These are phyloP conservation scores for Epipyxis sp. DNA, from an alignment of 108 stramenopile species.

Conservation along the genomic window DNA sequence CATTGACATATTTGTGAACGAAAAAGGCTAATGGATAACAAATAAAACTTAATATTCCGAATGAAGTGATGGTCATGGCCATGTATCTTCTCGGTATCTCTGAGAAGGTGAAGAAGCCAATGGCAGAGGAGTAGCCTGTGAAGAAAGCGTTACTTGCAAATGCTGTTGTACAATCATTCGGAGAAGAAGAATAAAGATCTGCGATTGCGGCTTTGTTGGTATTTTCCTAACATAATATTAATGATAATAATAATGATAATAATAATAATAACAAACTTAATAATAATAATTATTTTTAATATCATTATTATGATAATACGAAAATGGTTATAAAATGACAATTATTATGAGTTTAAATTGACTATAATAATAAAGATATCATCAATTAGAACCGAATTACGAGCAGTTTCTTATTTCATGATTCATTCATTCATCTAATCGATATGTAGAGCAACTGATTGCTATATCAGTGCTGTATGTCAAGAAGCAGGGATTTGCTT, in stretches of 20 bases:
- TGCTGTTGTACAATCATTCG: not conserved
- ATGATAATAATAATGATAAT: not conserved
- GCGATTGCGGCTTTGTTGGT: slow-evolving; percentile 1
- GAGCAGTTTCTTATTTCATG: too few species aligned
- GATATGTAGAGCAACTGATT: too few species aligned
- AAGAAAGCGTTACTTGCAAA: not conserved
- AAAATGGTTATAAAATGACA: too few species aligned
- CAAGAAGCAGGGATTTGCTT: too few species aligned
- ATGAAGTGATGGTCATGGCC: not conserved
- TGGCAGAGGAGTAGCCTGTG: not conserved
- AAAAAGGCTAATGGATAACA: not conserved
- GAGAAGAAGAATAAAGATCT: not conserved
- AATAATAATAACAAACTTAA: not conserved
- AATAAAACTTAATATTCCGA: not conserved
- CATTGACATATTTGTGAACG: not conserved
- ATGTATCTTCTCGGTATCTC: not conserved
- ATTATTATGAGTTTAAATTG: too few species aligned
- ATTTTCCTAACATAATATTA: not conserved
- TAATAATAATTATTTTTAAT: too few species aligned
- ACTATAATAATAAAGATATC: too few species aligned
- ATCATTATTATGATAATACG: too few species aligned
- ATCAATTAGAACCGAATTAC: too few species aligned
- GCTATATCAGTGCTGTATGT: too few species aligned
- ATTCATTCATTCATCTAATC: too few species aligned
- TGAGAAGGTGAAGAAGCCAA: not conserved